phyloP scores from a whole-genome alignment of 805 yeast species.

The Barnettozyma sp. region DNA sequence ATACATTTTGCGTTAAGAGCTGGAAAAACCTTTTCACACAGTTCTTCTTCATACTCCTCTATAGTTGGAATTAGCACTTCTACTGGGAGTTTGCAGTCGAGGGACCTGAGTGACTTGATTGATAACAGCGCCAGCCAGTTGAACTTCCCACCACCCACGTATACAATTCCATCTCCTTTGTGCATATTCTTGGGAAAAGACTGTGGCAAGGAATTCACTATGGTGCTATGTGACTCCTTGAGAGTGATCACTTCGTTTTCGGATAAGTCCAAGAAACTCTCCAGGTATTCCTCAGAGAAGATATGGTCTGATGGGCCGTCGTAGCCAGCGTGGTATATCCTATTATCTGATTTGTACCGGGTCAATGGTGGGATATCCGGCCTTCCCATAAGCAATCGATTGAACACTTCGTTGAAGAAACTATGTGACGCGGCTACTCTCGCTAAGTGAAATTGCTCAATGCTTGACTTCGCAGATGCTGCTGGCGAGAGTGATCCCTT shows the following conservation, averaged over 20 bases:
- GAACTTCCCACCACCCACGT: conserved; percentile 4
- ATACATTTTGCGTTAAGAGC: conserved; percentile 58
- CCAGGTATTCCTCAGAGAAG: conserved; percentile 48
- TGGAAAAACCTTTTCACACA: conserved; percentile 39
- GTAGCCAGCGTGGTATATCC: conserved; percentile 51
- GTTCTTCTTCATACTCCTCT: not conserved
- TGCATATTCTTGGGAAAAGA: conserved; percentile 39
- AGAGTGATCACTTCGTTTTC: conserved; percentile 37
- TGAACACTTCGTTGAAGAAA: conserved; percentile 38
- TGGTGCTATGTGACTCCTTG: conserved; percentile 39
- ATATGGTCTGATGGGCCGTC: conserved; percentile 33
- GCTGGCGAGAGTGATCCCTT: too few relatives aligned
- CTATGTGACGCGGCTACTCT: conserved; percentile 32
- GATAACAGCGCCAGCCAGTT: conserved; percentile 1
- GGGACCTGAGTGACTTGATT: not conserved
- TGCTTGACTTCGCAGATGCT: conserved; percentile 5
- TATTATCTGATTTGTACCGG: conserved; percentile 37
- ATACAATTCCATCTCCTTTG: conserved; percentile 12
- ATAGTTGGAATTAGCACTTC: conserved; percentile 1
- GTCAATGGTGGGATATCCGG: conserved; percentile 40
- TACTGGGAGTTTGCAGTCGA: not conserved
- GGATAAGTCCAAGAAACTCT: conserved; percentile 40
- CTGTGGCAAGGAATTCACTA: conserved; percentile 43
- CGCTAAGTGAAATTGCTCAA: conserved; percentile 29
- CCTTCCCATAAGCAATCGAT: conserved; percentile 33